Base-by-base conservation (phyloP, 108 stramenopile genomes). In the Fragilariopsis cylindrus region DNA sequence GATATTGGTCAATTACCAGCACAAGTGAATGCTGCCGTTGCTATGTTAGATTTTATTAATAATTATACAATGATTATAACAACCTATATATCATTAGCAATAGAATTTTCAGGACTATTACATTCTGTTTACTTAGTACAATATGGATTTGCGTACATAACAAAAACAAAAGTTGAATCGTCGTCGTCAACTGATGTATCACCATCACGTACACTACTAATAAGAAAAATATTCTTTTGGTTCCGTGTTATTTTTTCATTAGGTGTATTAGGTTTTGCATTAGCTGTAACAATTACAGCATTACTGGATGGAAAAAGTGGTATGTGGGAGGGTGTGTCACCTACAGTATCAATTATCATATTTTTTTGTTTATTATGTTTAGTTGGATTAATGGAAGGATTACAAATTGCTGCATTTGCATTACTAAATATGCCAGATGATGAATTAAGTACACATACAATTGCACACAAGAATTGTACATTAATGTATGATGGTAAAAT, bases 401-500 rank as follows among this genome's bases (percentile, higher is more conserved):
- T 92, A 88, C 93, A 95, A 67, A 92, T 95, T 82, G 94, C 94
- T 54, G 78, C 88, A 65, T 95, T 92, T 64, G 84, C 91, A 43
- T 85, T 90, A 43, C 79, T 84, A 62, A 95, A 91, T 78, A 52
- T 95, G 9, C 75, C 76, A 2, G 64, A 81, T 53, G 67, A 70
- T 9, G 88, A 86, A 48, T 71, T 72, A 53, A 70, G n/a, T n/a
- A n/a, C 74, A 2, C 65, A 76, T 56, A 68, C 71, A 46, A 78
- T 88, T 57, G 88, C 88, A 42, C 75, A 80, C 54, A 73, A 66
- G 60, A 87, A 75, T 53, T 86, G 88, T 66, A 69, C 84, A 21
- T 55, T 84, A 44, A 53, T 62, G 16, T 85, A 85, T 68, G 46
- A 55, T n/a, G 50, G 60, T n/a, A 57, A 47, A 76, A 76, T n/a